Conservation (phyloP, 1,139 yeast genomes). For the Yamadazyma buinensis region DNA sequence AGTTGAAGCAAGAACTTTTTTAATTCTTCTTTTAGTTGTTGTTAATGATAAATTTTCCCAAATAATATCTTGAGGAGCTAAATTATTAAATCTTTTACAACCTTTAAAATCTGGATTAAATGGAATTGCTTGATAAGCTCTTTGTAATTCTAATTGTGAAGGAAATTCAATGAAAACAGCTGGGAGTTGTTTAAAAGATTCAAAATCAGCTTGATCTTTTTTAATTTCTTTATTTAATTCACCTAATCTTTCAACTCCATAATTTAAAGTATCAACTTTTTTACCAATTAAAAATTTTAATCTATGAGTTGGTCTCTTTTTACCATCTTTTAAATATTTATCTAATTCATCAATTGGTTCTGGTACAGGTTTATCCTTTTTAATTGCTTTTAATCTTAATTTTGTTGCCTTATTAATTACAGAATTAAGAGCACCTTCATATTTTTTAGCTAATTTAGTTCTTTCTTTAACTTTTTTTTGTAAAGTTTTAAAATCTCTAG, state of each 20-base stretch:
- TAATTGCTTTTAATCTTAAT: slow-evolving; percentile 50
- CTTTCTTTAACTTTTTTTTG: slow-evolving; percentile 54
- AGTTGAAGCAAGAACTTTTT: slow-evolving; percentile 38
- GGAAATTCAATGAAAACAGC: slow-evolving; percentile 87
- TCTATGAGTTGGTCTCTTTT: slow-evolving; percentile 68
- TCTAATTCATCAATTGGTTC: slow-evolving; percentile 59
- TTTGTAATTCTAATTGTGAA: slow-evolving; percentile 82
- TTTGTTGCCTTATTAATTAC: slow-evolving; percentile 56
- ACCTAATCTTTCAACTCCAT: slow-evolving; percentile 63
- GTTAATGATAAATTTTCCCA: slow-evolving; percentile 69
- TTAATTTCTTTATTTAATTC: slow-evolving; percentile 64
- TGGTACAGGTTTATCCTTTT: slow-evolving; percentile 50
- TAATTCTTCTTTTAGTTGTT: slow-evolving; percentile 37
- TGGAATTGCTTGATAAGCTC: slow-evolving; percentile 79
- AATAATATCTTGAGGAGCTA: slow-evolving; percentile 69
- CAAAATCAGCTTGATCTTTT: slow-evolving; percentile 50
- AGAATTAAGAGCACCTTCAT: slow-evolving; percentile 57
- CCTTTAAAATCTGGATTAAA: slow-evolving; percentile 63
- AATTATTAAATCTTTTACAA: slow-evolving; percentile 58
- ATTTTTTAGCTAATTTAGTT: slow-evolving; percentile 47
- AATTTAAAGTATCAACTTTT: slow-evolving; percentile 80
- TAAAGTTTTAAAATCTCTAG: slow-evolving; percentile 55
- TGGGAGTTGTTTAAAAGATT: slow-evolving; percentile 48
- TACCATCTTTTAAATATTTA: slow-evolving; percentile 49
- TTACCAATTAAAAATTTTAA: slow-evolving; percentile 60